Evolutionary conservation across 2,329 filamentous ascomycete species (phyloP), one percentile per base, ranked within the genome.

Genomic region (Grosmannia clavigera): DNA sequence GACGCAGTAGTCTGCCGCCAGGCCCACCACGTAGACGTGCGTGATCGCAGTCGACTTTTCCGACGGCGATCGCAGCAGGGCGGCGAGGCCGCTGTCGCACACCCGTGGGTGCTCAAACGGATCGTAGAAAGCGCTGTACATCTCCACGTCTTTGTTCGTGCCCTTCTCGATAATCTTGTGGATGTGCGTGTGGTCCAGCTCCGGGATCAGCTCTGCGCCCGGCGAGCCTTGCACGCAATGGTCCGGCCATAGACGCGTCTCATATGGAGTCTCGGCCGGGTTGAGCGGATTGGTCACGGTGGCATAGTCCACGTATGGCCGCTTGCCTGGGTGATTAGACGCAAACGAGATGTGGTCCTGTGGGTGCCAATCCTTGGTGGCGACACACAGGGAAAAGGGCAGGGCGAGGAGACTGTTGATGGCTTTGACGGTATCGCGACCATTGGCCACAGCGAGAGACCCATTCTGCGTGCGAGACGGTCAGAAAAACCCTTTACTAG

Each of bases 291-390:
- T 89, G 58, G 69, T 69, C 68, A 96, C 84, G 3, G 76, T 82
- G 58, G 83, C 76, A 38, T 73, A 75, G 48, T 87, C 86, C 40
- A 79, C 75, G 70, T 88, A 96, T 0, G 92, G 83, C 62, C 76
- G 71, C 67, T 87, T 85, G 67, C 81, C 62, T 64, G 73, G 64
- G 72, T 97, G 92, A 73, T 92, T 95, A 33, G 78, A 75, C 14
- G 91, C 90, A 73, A 99, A 99, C 51, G 92, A 96, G 71, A 95
- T 79, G 77, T 97, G 92, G 68, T 86, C 74, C 2, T 68, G 66
- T 0, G 94, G 94, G 70, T 99, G 94, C 78, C 84, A 95, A 81
- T 99, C 94, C 70, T 90, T 87, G n/a, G 92, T 96, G 53, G 90
- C 90, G 65, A 97, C 76, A 66, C 86, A 89, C 67, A 88, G 71